phyloP scores from a whole-genome alignment of 345 rosid species.

The Streptanthus diversifolius region DNA sequence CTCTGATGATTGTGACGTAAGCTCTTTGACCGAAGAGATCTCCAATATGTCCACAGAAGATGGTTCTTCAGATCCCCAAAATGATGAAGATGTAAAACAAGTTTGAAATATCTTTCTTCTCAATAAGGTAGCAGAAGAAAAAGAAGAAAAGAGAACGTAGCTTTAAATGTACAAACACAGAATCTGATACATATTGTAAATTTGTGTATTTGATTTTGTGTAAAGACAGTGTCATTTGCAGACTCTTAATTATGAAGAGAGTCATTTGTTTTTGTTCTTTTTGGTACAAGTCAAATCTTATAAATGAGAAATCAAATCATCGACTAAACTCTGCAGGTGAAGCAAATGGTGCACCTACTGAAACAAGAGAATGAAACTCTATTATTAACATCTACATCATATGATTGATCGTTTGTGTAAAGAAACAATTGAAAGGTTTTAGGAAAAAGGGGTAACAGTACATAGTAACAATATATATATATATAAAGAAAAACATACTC shows the following conservation, averaged over 20 bases:
- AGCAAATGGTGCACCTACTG: background rate
- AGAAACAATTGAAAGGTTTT: background rate
- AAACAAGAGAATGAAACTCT: background rate
- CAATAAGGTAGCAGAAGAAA: too few relatives aligned
- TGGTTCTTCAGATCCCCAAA: background rate
- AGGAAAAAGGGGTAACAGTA: background rate
- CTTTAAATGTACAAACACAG: background rate
- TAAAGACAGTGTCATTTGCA: too few relatives aligned
- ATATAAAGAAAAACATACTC: background rate
- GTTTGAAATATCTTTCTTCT: background rate
- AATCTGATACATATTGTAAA: background rate
- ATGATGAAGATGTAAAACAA: background rate
- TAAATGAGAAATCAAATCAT: background rate
- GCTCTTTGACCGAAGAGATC: constrained; percentile 30
- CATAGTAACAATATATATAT: too few relatives aligned
- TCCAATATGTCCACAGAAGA: constrained; percentile 25
- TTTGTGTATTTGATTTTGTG: background rate
- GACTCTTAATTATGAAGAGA: background rate
- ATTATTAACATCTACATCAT: background rate
- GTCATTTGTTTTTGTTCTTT: background rate
- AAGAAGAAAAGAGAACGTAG: too few relatives aligned
- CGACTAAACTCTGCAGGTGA: background rate
- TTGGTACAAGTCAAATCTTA: background rate
- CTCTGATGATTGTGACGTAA: constrained; percentile 32
- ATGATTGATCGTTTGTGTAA: background rate